These are phyloP conservation scores for Aureobasidium musti DNA, from an alignment of 2,329 filamentous ascomycete genomes.

Conservation along the genomic window DNA sequence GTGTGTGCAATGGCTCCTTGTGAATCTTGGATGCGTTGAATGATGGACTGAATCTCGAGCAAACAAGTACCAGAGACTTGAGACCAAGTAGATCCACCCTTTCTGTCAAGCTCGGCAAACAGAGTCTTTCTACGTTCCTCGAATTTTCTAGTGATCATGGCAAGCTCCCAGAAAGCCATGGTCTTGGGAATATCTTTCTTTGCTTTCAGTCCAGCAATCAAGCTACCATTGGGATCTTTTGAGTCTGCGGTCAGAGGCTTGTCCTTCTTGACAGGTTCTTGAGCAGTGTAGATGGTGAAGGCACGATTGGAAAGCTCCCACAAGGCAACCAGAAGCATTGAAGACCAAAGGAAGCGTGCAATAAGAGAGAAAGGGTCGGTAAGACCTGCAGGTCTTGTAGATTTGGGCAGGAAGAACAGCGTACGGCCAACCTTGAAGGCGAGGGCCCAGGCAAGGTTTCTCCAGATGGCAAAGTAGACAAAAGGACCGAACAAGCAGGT, in stretches of 20 bases:
- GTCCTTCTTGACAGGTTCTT: slow-evolving; percentile 80
- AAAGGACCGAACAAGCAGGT: slow-evolving; percentile 40
- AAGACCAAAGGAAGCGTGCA: slow-evolving; percentile 56
- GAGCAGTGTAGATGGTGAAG: slow-evolving; percentile 78
- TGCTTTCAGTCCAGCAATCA: slow-evolving; percentile 78
- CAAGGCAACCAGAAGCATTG: slow-evolving; percentile 66
- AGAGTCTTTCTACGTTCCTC: slow-evolving; percentile 76
- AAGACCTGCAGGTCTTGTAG: slow-evolving; percentile 61
- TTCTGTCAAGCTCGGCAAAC: slow-evolving; percentile 83
- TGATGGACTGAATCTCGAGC: slow-evolving; percentile 67
- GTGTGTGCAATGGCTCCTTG: slow-evolving; percentile 28
- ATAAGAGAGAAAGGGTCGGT: slow-evolving; percentile 58
- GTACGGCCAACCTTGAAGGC: slow-evolving; percentile 69
- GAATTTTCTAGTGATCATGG: slow-evolving; percentile 73
- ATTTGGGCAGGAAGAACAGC: slow-evolving; percentile 74
- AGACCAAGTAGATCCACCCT: slow-evolving; percentile 74
- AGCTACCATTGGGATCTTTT: slow-evolving; percentile 79
- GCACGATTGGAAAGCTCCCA: slow-evolving; percentile 77
- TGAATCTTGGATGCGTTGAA: slow-evolving; percentile 63
- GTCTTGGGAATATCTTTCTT: slow-evolving; percentile 78
- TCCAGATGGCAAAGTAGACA: slow-evolving; percentile 64
- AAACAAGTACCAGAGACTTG: slow-evolving; percentile 73
- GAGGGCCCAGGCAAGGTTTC: slow-evolving; percentile 66
- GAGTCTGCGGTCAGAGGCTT: slow-evolving; percentile 80
- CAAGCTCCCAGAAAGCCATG: slow-evolving; percentile 91